phyloP scores from a whole-genome alignment of 1,139 yeast genomes.

The Eremothecium cymbalariae region DNA sequence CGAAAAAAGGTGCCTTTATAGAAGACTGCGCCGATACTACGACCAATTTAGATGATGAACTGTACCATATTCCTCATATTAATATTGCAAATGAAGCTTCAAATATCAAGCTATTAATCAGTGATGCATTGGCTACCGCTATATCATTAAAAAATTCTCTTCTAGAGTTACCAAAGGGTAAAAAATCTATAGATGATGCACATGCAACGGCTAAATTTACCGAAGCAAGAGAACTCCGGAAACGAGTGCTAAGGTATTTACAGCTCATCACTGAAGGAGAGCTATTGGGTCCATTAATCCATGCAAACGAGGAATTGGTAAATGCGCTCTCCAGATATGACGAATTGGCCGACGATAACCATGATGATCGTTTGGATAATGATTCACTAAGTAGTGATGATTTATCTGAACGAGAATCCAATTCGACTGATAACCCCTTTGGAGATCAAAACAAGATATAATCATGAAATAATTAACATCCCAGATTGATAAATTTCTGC shows the following conservation, averaged over 20 bases:
- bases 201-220: constrained; percentile 57
- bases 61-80: constrained; percentile 55
- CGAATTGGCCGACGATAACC: constrained; percentile 38
- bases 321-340: constrained; percentile 64
- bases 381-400: constrained; percentile 18
- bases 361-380: constrained; percentile 37
- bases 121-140: constrained; percentile 69
- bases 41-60: constrained; percentile 32
- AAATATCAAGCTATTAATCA: constrained; percentile 56
- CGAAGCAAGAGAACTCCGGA: constrained; percentile 66
- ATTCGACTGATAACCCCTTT: constrained; percentile 20
- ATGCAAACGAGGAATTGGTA: constrained; percentile 85
- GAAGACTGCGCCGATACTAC: constrained; percentile 41
- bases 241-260: constrained; percentile 69
- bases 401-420: constrained; percentile 14
- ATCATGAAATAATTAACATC: neutral
- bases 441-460: constrained; percentile 22
- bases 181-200: constrained; percentile 54
- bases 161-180: constrained; percentile 44
- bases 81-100: constrained; percentile 68
- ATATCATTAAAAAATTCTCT: constrained; percentile 64
- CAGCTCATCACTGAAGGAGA: constrained; percentile 77
- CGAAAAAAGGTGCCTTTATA: constrained; percentile 34
- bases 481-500: constrained; percentile 1
- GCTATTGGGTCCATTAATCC: constrained; percentile 73